These are phyloP conservation scores for Solanum chmielewskii DNA, from an alignment of 257 asterid species.

Conservation along the genomic window DNA sequence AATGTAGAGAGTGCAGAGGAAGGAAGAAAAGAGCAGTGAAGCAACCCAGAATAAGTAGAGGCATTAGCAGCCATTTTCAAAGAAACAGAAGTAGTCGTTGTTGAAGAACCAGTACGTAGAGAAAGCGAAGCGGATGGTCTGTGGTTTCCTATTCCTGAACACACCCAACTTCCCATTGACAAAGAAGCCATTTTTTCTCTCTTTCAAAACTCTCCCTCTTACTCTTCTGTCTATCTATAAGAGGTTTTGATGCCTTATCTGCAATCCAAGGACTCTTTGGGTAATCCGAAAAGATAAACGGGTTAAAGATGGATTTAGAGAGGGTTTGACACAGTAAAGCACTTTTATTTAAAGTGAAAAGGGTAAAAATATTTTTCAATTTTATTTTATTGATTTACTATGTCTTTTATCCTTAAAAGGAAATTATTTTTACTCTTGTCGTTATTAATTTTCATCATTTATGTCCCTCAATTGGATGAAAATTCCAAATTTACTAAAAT, in stretches of 20 bases:
- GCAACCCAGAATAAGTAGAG: slow-evolving; percentile 25
- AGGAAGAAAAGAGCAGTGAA: slow-evolving; percentile 46
- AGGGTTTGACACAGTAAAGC: too few species aligned
- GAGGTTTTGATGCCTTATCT: slow-evolving; percentile 23
- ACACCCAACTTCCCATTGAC: slow-evolving; percentile 31
- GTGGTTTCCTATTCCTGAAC: slow-evolving; percentile 2
- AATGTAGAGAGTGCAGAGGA: slow-evolving; percentile 39
- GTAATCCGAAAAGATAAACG: not conserved
- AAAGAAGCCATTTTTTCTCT: slow-evolving; percentile 42
- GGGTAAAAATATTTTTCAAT: too few species aligned
- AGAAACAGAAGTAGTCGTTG: not conserved
- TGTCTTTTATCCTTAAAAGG: too few species aligned
- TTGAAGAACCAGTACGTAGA: slow-evolving; percentile 24
- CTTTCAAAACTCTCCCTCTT: not conserved
- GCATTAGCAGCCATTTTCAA: slow-evolving; percentile 20
- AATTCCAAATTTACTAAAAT: too few species aligned
- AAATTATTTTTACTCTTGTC: too few species aligned
- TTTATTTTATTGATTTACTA: too few species aligned
- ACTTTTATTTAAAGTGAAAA: too few species aligned
- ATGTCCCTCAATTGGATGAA: too few species aligned
- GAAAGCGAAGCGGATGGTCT: slow-evolving; percentile 60
- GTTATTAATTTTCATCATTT: too few species aligned
- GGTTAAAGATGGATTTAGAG: not conserved
- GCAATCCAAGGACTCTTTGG: not conserved
- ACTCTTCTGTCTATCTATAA: not conserved